These are phyloP conservation scores for Pythium rishiriense DNA, from an alignment of 352 stramenopile species.

Conservation along the genomic window DNA sequence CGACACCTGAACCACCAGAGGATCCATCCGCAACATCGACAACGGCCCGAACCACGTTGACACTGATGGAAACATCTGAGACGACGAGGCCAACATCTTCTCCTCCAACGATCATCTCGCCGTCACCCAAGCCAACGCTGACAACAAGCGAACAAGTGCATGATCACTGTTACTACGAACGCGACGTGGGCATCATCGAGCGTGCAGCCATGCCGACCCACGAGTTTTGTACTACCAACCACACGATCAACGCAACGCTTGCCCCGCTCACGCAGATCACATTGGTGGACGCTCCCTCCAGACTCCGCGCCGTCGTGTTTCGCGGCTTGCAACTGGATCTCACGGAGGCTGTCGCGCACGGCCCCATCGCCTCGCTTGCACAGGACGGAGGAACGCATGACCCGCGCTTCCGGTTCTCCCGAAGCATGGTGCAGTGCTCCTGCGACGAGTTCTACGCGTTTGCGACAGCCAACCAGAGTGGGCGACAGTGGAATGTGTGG, in stretches of 20 bases:
- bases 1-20: no score
- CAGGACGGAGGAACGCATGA: slow-evolving; percentile 39
- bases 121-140: background rate
- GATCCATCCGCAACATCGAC: no score
- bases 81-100: background rate
- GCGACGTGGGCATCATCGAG: slow-evolving; percentile 19
- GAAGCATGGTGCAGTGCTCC: slow-evolving; percentile 19
- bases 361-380: slow-evolving; percentile 30
- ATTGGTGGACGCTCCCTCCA: slow-evolving; percentile 27
- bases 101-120: background rate
- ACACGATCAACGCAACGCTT: background rate
- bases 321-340: slow-evolving; percentile 58
- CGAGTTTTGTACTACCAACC: slow-evolving; percentile 5
- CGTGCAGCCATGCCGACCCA: background rate
- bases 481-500: slow-evolving; percentile 4
- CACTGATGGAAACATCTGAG: background rate
- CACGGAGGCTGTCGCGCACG: slow-evolving; percentile 16
- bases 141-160: background rate
- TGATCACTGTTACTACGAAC: slow-evolving; percentile 7
- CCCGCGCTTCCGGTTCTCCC: slow-evolving; percentile 29
- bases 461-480: background rate
- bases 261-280: slow-evolving; percentile 12
- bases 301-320: slow-evolving; percentile 35
- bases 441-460: slow-evolving; percentile 16
- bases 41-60: background rate